phyloP scores from a whole-genome alignment of 2,329 filamentous ascomycete genomes.

The Aspergillus puulaauensis region DNA sequence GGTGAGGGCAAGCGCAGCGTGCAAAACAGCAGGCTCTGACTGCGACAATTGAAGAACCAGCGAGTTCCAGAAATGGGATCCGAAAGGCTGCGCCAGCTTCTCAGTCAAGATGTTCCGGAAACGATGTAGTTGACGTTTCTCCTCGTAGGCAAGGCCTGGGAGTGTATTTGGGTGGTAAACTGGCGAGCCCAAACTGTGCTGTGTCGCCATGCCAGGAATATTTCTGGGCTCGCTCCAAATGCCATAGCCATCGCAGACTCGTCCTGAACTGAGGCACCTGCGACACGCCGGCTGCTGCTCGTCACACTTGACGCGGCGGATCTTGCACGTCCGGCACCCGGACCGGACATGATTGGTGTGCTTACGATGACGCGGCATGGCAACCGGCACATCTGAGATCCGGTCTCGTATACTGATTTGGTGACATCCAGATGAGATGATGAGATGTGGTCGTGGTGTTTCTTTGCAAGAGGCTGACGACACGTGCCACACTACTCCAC shows the following conservation, averaged over 20 bases:
- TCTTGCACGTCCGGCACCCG: background rate
- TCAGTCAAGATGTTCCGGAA: background rate
- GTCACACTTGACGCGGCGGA: slow-evolving; percentile 1
- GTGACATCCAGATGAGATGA: too few species aligned
- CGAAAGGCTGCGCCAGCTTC: background rate
- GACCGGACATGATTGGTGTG: background rate
- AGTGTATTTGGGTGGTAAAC: background rate
- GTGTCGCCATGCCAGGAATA: accelerated
- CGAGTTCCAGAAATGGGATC: background rate
- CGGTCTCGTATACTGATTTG: too few species aligned
- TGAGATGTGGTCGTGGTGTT: too few species aligned
- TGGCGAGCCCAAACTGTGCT: too few species aligned
- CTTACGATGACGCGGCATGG: background rate
- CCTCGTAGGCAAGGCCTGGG: background rate
- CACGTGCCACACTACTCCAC: background rate
- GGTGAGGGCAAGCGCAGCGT: background rate
- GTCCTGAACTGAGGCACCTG: background rate
- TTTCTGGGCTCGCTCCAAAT: background rate
- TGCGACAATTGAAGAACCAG: background rate
- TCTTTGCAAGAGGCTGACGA: background rate
- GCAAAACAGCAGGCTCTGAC: background rate
- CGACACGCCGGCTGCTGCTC: background rate
- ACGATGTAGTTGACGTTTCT: background rate
- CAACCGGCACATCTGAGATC: too few species aligned
- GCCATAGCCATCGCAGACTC: slow-evolving; percentile 1